Percentiles rank a stretch among this genome's conserved stretches.
Conservation (phyloP, 2,329 filamentous ascomycete species). For the Paracorniculantispora psalliotae region DNA sequence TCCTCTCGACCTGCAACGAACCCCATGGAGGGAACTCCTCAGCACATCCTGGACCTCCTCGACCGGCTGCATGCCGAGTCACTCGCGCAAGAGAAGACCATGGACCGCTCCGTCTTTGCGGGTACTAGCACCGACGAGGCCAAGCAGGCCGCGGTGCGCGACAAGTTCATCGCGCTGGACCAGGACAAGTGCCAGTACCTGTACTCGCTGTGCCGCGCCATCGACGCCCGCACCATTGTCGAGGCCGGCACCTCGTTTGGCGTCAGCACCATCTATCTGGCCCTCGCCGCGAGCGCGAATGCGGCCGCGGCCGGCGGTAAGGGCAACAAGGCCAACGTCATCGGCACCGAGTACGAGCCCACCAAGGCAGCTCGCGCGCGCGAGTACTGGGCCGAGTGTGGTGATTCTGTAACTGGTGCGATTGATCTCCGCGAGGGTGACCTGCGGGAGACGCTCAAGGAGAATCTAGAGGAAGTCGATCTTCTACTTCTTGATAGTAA, state of each 20-base stretch:
- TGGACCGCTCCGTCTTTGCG: conserved; percentile 11
- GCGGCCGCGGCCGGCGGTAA: not conserved
- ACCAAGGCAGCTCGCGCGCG: conserved; percentile 44
- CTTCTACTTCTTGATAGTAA: conserved; percentile 53
- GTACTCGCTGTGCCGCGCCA: conserved; percentile 44
- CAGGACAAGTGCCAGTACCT: conserved; percentile 48
- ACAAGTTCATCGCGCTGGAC: conserved; percentile 54
- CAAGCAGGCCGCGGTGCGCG: conserved; percentile 31
- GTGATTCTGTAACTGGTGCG: conserved; percentile 36
- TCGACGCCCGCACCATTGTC: conserved; percentile 43
- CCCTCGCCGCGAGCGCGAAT: conserved; percentile 47
- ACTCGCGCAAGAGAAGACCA: conserved; percentile 14
- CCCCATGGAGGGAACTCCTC: conserved; percentile 14
- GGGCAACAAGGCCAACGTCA: conserved; percentile 29
- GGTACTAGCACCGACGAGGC: conserved; percentile 22
- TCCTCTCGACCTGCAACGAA: conserved; percentile 1
- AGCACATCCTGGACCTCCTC: conserved; percentile 16
- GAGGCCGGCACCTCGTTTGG: conserved; percentile 56
- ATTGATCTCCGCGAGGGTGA: conserved; percentile 53
- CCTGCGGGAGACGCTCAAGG: conserved; percentile 43
- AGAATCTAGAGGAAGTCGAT: conserved; percentile 20
- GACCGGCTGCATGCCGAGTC: conserved; percentile 17
- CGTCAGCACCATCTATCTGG: conserved; percentile 55
- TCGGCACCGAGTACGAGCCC: conserved; percentile 53
- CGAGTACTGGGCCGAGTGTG: conserved; percentile 46